Percentiles rank a stretch among this genome's conserved stretches.
Conservation (phyloP, 2,329 filamentous ascomycete species). For the Plectosphaerella plurivora region DNA sequence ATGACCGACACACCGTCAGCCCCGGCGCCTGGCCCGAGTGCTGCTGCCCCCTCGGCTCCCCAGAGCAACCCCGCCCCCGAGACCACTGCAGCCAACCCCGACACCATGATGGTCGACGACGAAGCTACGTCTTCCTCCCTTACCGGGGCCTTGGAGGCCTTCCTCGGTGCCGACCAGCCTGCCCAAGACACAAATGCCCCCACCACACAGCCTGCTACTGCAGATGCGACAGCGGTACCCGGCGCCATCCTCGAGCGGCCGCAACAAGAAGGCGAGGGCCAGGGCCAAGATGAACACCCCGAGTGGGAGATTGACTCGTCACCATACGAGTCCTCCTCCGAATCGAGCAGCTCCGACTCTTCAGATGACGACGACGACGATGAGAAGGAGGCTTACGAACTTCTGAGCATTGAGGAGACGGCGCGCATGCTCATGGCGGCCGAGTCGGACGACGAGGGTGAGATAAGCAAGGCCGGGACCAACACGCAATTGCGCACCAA, state of each 20-base stretch:
- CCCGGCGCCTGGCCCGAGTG: background rate
- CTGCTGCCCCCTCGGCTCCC: background rate
- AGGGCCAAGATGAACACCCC: slow-evolving; percentile 44
- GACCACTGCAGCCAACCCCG: slow-evolving; percentile 8
- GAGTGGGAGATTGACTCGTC: slow-evolving; percentile 86
- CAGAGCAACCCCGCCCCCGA: background rate
- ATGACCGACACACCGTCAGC: background rate
- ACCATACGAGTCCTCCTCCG: slow-evolving; percentile 65
- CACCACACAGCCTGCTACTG: slow-evolving; percentile 3
- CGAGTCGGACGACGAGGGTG: slow-evolving; percentile 76
- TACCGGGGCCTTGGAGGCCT: slow-evolving; percentile 38
- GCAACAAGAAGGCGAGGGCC: slow-evolving; percentile 24
- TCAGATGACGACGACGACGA: slow-evolving; percentile 46
- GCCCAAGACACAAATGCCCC: background rate
- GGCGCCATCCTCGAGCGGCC: background rate
- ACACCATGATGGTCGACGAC: slow-evolving; percentile 32
- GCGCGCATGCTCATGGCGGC: slow-evolving; percentile 81
- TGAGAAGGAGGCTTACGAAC: slow-evolving; percentile 60
- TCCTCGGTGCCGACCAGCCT: slow-evolving; percentile 31
- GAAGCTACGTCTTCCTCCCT: slow-evolving; percentile 31
- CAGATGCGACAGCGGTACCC: background rate
- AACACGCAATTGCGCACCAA: slow-evolving; percentile 63
- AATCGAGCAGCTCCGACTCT: slow-evolving; percentile 55
- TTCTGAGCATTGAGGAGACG: slow-evolving; percentile 77
- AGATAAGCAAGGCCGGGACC: slow-evolving; percentile 38